phyloP scores from a whole-genome alignment of 2,329 filamentous ascomycete species.

The Aureobasidium sp. region DNA sequence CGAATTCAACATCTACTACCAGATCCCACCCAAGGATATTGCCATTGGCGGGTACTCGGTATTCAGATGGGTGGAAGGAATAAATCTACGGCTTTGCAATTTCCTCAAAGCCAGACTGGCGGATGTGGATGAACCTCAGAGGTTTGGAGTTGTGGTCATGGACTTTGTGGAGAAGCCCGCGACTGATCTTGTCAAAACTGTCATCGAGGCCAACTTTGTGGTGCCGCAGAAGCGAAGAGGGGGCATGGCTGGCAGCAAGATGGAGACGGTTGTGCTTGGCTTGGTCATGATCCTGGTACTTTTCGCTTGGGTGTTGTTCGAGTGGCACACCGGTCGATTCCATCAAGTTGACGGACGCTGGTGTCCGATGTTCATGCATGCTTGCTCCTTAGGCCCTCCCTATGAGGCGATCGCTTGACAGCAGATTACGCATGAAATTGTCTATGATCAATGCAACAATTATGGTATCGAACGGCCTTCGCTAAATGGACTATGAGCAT shows the following conservation, averaged over 20 bases:
- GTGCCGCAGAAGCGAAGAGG: neutral
- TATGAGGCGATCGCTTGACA: neutral
- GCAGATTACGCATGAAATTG: too few relatives aligned
- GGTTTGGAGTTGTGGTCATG: conserved; percentile 28
- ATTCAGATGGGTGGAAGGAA: conserved; percentile 37
- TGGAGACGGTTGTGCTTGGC: neutral
- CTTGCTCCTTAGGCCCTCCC: neutral
- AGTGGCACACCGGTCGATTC: neutral
- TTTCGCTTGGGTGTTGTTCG: neutral
- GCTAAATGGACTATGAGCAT: neutral
- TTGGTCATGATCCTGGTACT: neutral
- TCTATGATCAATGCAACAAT: too few relatives aligned
- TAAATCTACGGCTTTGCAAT: conserved; percentile 33
- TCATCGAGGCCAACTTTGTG: neutral
- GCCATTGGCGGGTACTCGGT: conserved; percentile 36
- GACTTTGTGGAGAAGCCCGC: conserved; percentile 30
- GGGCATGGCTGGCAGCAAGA: neutral
- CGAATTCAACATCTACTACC: conserved; percentile 32
- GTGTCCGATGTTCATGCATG: neutral
- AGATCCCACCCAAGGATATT: conserved; percentile 28
- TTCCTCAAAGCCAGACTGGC: conserved; percentile 22
- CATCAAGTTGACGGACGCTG: neutral
- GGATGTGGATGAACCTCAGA: conserved; percentile 16
- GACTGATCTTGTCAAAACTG: conserved; percentile 31
- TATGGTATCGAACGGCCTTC: neutral